Conservation (phyloP, 1,284 basidiomycete species). For the Golubevia pallescens region DNA sequence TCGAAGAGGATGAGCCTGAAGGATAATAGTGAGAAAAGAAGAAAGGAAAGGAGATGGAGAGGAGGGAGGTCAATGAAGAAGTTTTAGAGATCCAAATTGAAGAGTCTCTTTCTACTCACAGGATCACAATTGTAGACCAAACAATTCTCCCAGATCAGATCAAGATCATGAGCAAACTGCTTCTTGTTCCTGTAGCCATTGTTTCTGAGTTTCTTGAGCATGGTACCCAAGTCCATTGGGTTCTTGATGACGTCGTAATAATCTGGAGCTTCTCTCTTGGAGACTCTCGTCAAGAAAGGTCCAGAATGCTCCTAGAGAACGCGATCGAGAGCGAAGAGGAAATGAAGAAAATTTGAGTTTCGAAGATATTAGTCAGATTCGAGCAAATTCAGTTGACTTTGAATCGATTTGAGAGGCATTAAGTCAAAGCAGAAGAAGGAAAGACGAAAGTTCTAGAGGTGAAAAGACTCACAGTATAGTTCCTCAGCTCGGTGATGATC, state of each 20-base stretch:
- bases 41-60: constrained; percentile 3
- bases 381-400: neutral
- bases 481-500: constrained; percentile 56
- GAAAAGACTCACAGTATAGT: constrained; percentile 43
- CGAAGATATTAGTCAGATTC: neutral
- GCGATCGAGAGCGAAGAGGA: too few relatives aligned
- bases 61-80: too few relatives aligned
- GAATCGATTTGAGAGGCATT: too few relatives aligned
- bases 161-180: constrained; percentile 90
- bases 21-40: neutral
- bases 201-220: constrained; percentile 61
- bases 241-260: constrained; percentile 42
- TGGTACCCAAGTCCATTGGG: constrained; percentile 57
- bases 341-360: too few relatives aligned
- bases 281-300: constrained; percentile 55
- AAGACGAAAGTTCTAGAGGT: too few relatives aligned
- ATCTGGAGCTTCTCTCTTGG: constrained; percentile 61
- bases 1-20: constrained; percentile 46
- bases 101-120: constrained; percentile 68
- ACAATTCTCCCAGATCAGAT: constrained; percentile 97
- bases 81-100: constrained; percentile 1
- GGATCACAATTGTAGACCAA: constrained; percentile 87
- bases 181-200: constrained; percentile 83
- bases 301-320: constrained; percentile 56
- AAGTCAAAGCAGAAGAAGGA: too few relatives aligned